Evolutionary conservation across 768 basidiomycete species (phyloP), one percentile per base, ranked within the genome.

Genomic region (Amanita rimosa): DNA sequence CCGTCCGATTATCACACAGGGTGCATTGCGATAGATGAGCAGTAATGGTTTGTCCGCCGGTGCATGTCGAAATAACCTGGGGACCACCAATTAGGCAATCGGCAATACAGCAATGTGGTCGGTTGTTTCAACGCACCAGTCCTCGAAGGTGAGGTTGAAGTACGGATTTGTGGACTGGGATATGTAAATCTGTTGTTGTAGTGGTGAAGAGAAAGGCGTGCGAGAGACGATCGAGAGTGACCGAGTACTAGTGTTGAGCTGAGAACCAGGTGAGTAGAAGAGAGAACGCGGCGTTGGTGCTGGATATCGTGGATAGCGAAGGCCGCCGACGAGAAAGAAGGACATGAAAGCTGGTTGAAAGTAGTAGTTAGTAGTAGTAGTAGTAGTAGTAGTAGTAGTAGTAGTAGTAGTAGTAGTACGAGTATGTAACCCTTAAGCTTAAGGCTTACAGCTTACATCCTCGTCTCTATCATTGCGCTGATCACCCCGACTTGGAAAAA

Each of bases 1-100:
- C 46, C 95, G 72, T 0, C 95, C 95, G 48, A 98, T 89, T 47
- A 99, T 75, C 14, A 98, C 90, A 58, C 92, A 93, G 2, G 92
- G 90, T 0, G 67, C 62, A 60, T 97, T 87, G 26, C 90, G 79
- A 62, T 97, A 99, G 48, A 99, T 65, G 40, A 96, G 73, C 16
- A 99, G 73, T 36, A 94, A 70, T 1, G 92, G 89, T 33, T 73
- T 66, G 3, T 79, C 67, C 4, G 73, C 71, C 2, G 77, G 67
- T 40, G 85, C 79, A 57, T 88, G 78, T 57, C 89, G 79, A 61
- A 96, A 91, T n/a, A 68, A 55, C 66, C 66, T 70, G 46, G 17
- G 48, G 34, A 49, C 33, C 14, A 14, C 42, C 19, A 3, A 10
- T 48, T n/a, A 35, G 35, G 44, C 41, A 46, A 9, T 24, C 11